These are phyloP conservation scores for Zygnema cylindricum DNA, from an alignment of 139 green algal species.

Conservation along the genomic window DNA sequence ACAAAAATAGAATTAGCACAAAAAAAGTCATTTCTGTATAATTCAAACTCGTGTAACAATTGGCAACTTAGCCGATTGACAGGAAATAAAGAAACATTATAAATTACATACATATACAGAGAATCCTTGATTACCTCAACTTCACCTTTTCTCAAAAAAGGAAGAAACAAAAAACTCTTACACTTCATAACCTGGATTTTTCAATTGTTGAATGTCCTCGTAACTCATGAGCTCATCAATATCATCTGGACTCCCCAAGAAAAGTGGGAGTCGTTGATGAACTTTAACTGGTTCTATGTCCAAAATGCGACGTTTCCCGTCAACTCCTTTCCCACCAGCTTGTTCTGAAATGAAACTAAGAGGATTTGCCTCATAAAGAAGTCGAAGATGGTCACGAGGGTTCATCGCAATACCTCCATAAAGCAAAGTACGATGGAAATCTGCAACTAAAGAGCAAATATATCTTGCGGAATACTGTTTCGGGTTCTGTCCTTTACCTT, in stretches of 20 bases:
- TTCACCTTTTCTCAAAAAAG: slow-evolving; percentile 14
- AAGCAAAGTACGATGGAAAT: slow-evolving; percentile 76
- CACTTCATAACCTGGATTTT: slow-evolving; percentile 50
- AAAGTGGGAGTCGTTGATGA: slow-evolving; percentile 85
- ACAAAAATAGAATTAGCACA: no score
- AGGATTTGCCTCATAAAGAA: slow-evolving; percentile 77
- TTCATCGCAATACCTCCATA: slow-evolving; percentile 67
- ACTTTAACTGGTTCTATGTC: slow-evolving; percentile 73
- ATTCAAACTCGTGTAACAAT: no score
- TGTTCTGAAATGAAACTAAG: slow-evolving; percentile 72
- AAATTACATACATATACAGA: no score
- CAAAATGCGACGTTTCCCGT: slow-evolving; percentile 66
- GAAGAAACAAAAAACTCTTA: background rate
- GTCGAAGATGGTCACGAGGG: slow-evolving; percentile 71
- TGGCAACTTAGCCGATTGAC: no score
- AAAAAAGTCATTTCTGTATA: no score
- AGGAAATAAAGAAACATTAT: no score
- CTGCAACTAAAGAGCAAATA: slow-evolving; percentile 73
- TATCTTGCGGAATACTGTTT: slow-evolving; percentile 80
- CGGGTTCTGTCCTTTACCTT: slow-evolving; percentile 69
- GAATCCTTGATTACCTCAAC: no score
- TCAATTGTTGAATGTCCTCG: slow-evolving; percentile 68
- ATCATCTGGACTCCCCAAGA: slow-evolving; percentile 73
- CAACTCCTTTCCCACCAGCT: slow-evolving; percentile 45
- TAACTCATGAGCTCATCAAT: slow-evolving; percentile 76